A percentile compares a stretch with the other conserved stretches of the same genome.
Evolutionary conservation across 2,329 filamentous ascomycete species (phyloP).

Genomic region (Pyrenochaeta sp.): DNA sequence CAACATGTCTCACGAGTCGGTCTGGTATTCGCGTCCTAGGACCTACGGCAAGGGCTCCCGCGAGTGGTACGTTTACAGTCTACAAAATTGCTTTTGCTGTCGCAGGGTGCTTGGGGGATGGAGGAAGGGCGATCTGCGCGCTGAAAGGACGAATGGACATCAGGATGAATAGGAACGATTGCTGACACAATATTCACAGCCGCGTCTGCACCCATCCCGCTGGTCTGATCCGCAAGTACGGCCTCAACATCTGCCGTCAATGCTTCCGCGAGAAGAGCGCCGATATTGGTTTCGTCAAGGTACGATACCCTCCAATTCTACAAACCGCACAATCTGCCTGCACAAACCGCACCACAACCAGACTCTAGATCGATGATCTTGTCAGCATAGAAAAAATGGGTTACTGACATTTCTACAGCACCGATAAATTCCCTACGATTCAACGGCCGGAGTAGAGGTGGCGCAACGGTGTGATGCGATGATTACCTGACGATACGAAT

Average conservation of each 20-base stretch:
- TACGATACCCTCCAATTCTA: constrained; percentile 44
- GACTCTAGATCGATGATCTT: no score
- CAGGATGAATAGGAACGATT: constrained; percentile 15
- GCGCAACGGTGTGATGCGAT: constrained; percentile 40
- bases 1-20: constrained; percentile 89
- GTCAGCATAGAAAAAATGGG: not conserved
- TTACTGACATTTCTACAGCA: constrained; percentile 36
- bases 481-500: constrained; percentile 40
- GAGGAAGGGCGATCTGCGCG: not conserved
- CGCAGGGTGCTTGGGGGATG: not conserved
- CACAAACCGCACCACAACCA: not conserved
- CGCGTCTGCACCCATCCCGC: constrained; percentile 92
- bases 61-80: constrained; percentile 75
- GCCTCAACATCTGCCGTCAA: constrained; percentile 82
- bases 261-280: constrained; percentile 74
- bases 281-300: constrained; percentile 76
- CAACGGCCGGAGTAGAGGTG: constrained; percentile 37
- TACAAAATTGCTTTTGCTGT: not conserved
- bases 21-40: constrained; percentile 99
- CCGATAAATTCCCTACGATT: constrained; percentile 42
- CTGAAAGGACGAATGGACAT: not conserved
- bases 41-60: constrained; percentile 97
- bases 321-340: not conserved
- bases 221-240: constrained; percentile 99
- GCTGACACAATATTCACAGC: constrained; percentile 58